Evolutionary conservation across 2,329 filamentous ascomycete species (phyloP), one percentile per base, ranked within the genome.

Genomic region (Fonsecaea multimorphosa): DNA sequence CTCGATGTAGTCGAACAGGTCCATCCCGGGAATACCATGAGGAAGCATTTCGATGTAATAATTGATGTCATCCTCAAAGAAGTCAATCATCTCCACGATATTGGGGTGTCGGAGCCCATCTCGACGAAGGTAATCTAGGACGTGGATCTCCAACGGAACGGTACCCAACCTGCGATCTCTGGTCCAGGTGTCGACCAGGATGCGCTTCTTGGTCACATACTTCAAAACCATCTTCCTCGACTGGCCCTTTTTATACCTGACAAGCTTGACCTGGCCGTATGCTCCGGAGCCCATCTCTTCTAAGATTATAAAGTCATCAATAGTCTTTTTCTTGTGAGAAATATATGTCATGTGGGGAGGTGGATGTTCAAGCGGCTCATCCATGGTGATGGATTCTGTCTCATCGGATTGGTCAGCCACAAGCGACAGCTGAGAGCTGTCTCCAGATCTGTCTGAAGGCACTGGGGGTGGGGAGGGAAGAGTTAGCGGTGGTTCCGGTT

Each of bases 31-130:
- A 40, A 97, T 83, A 1, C 95, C 95, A 73, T 98, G 95, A 0
- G 95, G 95, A 14, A 91, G 85, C 92, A 98, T 99, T 77, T 98
- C 95, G 72, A 99, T 99, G 78, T 99, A 99, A 80, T 99, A 99
- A 75, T 99, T 98, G 71, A 82, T 71, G 63, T 83, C 81, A 38
- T 84, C 82, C 69, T 89, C 87, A 73, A 89, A 89, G 76, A 89
- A 89, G 58, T 88, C 87, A 58, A 85, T 83, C 87, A 89, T 89
- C 73, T 89, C 87, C 51, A 89, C 86, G 68, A 89, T 89, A 68
- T 89, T 89, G 1, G 85, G 82, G 73, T 89, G 87, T 65, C 83
- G 83, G 68, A 87, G 80, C 27, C 85, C 87, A 66, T 89, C 93
- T 32, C 89, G 86, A 29, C 93, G 88, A 11, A 99, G 86, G 75